These are phyloP conservation scores for Aspergillus hortae DNA, from an alignment of 2,329 filamentous ascomycete genomes.

Conservation along the genomic window DNA sequence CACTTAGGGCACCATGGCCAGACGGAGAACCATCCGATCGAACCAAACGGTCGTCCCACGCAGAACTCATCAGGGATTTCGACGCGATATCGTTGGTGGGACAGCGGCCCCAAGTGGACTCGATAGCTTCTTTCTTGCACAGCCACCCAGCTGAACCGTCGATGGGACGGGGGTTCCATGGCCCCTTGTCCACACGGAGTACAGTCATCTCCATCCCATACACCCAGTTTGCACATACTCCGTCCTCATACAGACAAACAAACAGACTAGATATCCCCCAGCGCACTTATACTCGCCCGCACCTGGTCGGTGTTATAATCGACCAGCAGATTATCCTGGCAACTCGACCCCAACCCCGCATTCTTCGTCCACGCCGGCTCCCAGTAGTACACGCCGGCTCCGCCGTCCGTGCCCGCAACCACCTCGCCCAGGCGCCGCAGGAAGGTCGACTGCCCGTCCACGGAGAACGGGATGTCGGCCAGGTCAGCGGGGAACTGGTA, in stretches of 20 bases:
- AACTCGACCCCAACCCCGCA: conserved; percentile 61
- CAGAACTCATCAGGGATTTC: neutral
- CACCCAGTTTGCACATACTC: neutral
- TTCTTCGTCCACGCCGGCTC: conserved; percentile 70
- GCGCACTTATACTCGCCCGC: conserved; percentile 56
- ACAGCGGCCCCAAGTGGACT: conserved; percentile 5
- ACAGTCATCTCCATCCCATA: neutral
- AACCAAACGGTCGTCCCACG: too few species aligned
- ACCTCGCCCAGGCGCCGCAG: conserved; percentile 57
- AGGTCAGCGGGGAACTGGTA: conserved; percentile 61
- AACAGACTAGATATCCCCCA: conserved; percentile 44
- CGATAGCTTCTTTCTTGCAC: conserved; percentile 18
- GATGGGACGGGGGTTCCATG: conserved; percentile 2
- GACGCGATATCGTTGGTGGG: neutral
- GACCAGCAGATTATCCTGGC: conserved; percentile 62
- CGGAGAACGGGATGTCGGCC: conserved; percentile 58
- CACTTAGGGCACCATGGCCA: too few species aligned
- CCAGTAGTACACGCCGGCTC: conserved; percentile 67
- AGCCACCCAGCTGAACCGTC: conserved; percentile 25
- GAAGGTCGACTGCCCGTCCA: conserved; percentile 61
- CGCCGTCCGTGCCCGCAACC: conserved; percentile 52
- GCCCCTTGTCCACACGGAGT: neutral
- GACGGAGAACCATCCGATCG: too few species aligned
- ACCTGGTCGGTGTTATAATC: conserved; percentile 49
- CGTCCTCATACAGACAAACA: neutral